Evolutionary conservation across 208 protist species (phyloP), one percentile per base, ranked within the genome.

Genomic region (Baffinella frigidus): DNA sequence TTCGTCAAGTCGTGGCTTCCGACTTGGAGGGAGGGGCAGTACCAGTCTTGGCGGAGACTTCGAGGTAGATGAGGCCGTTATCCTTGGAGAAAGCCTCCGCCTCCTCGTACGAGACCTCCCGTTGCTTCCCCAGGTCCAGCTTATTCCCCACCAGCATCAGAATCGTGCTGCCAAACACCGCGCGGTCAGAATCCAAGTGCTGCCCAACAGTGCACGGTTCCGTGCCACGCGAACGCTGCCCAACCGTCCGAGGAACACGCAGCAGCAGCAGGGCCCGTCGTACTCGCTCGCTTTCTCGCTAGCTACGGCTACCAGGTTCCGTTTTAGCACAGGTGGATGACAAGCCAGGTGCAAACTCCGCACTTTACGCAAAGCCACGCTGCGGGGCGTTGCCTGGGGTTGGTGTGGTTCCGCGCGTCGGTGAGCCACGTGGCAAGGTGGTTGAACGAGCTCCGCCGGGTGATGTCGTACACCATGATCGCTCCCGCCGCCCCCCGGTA

Each of bases 401-500:
- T 90, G 0, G 97, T 97, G 39, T 98, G 96, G 81, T 97, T 97
- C 43, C 96, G 92, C 3, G 97, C 97, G 91, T 99, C 98, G 27
- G 97, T 97, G 80, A 99, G 96, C 98, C 98, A 99, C 33, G 95
- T 97, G 5, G 96, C 96, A 9, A 96, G 93, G 81, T 97, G 95
- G 73, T 96, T 96, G 93, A 94, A 97, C 39, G 95, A 96, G 81
- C 87, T 93, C 73, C 96, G 93, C 64, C 94, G 93, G 14, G 87
- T 92, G 30, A 92, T 92, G 50, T 92, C 89, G 48, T 92, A 92
- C n/a, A 92, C 98, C 50, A 99, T 94, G 17, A 99, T 94, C 14
- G 97, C 97, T 41, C 96, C 97, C 5, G 97, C 97, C 14, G 98
- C 97, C 27, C 97, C 97, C 62, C 98, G 95, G 93, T 99, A 99